Percentiles rank a stretch among this genome's conserved stretches.
Conservation (phyloP, 768 basidiomycete species). For the Phlebiopsis flavidoalba region DNA sequence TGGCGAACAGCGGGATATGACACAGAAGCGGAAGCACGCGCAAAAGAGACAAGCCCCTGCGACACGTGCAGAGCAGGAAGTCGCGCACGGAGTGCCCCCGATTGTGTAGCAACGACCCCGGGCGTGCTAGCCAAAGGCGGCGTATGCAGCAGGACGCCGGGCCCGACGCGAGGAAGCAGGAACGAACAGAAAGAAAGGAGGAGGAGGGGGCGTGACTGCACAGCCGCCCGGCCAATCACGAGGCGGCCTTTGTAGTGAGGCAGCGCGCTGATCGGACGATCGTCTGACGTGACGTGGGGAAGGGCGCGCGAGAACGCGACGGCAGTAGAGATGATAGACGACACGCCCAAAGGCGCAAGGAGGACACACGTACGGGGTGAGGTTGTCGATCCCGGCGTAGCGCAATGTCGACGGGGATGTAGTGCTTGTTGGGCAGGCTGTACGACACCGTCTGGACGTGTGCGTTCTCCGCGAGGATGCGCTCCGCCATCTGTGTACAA, state of each 20-base stretch:
- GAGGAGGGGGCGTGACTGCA: too few relatives aligned
- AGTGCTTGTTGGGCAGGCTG: slow-evolving; percentile 89
- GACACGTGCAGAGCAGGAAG: not conserved
- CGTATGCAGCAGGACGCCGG: not conserved
- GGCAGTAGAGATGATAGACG: not conserved
- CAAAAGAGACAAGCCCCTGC: not conserved
- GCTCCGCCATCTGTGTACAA: slow-evolving; percentile 86
- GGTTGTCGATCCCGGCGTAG: slow-evolving; percentile 67
- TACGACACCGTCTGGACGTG: slow-evolving; percentile 62
- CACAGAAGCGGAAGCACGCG: not conserved
- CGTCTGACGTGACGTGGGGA: not conserved
- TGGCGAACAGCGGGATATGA: not conserved
- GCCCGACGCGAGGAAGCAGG: not conserved
- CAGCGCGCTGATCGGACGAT: not conserved
- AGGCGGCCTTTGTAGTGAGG: not conserved
- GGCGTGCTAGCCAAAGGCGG: not conserved
- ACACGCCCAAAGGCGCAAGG: not conserved
- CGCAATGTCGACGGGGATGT: slow-evolving; percentile 83
- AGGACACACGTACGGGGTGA: slow-evolving; percentile 49
- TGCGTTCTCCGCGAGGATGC: slow-evolving; percentile 61
- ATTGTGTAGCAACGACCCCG: not conserved
- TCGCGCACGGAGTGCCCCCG: not conserved
- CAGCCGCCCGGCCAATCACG: not conserved
- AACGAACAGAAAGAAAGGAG: too few relatives aligned
- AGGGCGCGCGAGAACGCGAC: not conserved